These are phyloP conservation scores for Oryza rufipogon DNA, from an alignment of 176 grass and related monocot species.

Conservation along the genomic window DNA sequence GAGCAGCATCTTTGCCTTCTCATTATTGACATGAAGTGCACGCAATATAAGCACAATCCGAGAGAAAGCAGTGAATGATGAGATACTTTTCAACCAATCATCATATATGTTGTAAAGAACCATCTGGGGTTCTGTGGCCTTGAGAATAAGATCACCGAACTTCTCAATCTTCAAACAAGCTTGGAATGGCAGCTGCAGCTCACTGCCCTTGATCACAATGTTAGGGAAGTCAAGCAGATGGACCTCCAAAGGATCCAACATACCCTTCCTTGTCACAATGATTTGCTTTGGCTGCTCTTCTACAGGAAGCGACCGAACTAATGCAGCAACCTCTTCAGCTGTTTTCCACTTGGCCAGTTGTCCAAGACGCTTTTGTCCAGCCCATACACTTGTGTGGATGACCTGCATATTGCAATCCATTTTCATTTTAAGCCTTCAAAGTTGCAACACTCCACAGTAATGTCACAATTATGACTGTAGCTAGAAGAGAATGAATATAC, in stretches of 20 bases:
- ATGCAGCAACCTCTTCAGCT: slow-evolving; percentile 97
- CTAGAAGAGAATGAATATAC: slow-evolving; percentile 44
- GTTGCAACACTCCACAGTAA: background rate
- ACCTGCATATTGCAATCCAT: slow-evolving; percentile 57
- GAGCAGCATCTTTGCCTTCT: slow-evolving; percentile 98
- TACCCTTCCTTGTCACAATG: slow-evolving; percentile 94
- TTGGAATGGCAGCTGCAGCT: slow-evolving; percentile 96
- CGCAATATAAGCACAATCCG: slow-evolving; percentile 90
- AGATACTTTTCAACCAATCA: slow-evolving; percentile 99
- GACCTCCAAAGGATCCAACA: slow-evolving; percentile 97
- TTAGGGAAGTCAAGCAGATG: slow-evolving; percentile 98
- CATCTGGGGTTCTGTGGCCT: slow-evolving; percentile 98
- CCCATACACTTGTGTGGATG: slow-evolving; percentile 99
- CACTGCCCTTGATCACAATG: slow-evolving; percentile 98
- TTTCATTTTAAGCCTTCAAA: background rate
- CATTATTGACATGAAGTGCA: slow-evolving; percentile 97
- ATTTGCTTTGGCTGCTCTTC: slow-evolving; percentile 99
- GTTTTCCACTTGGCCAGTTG: slow-evolving; percentile 99
- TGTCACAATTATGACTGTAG: background rate
- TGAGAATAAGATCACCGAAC: slow-evolving; percentile 97
- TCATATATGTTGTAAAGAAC: slow-evolving; percentile 98
- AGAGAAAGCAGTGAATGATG: slow-evolving; percentile 96
- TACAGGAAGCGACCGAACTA: slow-evolving; percentile 89
- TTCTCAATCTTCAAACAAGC: slow-evolving; percentile 99
- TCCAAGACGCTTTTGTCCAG: slow-evolving; percentile 95